These are phyloP conservation scores for Rhodotorula sp. DNA, from an alignment of 1,284 basidiomycete species.

Conservation along the genomic window DNA sequence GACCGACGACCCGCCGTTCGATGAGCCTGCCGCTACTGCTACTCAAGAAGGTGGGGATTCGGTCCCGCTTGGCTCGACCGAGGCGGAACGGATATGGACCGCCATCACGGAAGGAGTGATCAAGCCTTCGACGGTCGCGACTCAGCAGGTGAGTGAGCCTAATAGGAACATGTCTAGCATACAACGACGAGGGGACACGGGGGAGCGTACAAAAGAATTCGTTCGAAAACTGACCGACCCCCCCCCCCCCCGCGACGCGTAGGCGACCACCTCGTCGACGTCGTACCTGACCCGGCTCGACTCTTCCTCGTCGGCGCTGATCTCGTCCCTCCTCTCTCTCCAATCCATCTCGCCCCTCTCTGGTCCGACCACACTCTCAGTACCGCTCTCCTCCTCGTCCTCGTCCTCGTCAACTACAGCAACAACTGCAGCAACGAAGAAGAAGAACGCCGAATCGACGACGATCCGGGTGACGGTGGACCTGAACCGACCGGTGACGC, in stretches of 20 bases:
- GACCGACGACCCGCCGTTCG: constrained; percentile 66
- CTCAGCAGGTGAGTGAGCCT: constrained; percentile 66
- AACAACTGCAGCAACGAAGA: too few relatives aligned
- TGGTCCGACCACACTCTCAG: constrained; percentile 12
- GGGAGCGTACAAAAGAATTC: too few relatives aligned
- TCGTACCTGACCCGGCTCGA: constrained; percentile 51
- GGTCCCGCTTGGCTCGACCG: constrained; percentile 4
- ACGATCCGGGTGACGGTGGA: constrained; percentile 17
- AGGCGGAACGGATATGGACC: constrained; percentile 68
- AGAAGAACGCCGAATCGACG: too few relatives aligned
- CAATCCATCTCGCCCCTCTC: constrained; percentile 40
- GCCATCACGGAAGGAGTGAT: constrained; percentile 73
- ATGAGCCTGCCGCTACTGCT: background rate
- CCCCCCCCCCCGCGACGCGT: too few relatives aligned
- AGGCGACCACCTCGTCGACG: constrained; percentile 45
- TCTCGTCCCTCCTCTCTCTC: constrained; percentile 42
- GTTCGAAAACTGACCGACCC: too few relatives aligned
- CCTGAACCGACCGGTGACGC: constrained; percentile 64
- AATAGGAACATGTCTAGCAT: too few relatives aligned
- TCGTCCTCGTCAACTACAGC: constrained; percentile 40
- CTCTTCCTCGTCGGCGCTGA: constrained; percentile 34
- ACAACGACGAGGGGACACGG: too few relatives aligned
- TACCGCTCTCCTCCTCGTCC: constrained; percentile 46
- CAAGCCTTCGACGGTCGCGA: constrained; percentile 81
- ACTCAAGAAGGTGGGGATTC: constrained; percentile 49